A percentile compares a stretch with the other conserved stretches of the same genome.
phyloP scores from a whole-genome alignment of 495 filamentous ascomycete species.

The Copromyces sp. region DNA sequence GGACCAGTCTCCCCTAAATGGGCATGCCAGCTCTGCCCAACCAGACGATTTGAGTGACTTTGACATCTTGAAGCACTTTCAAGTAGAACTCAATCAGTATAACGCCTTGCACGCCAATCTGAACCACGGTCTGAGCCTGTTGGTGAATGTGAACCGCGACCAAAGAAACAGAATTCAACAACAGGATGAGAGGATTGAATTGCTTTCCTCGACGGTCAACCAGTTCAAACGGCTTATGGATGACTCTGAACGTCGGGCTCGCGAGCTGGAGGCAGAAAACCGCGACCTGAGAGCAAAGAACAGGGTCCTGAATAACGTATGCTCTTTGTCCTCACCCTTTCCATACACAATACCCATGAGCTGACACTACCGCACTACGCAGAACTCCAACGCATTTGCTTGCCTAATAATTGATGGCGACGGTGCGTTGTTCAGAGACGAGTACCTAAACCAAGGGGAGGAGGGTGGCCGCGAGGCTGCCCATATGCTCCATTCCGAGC shows the following conservation, averaged over 20 bases:
- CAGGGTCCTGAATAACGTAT: background rate
- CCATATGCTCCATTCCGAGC: slow-evolving; percentile 14
- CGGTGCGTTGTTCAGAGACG: slow-evolving; percentile 22
- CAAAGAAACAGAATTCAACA: background rate
- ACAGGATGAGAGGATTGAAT: background rate
- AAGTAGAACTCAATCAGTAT: background rate
- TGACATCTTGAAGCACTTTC: background rate
- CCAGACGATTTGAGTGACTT: background rate
- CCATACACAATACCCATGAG: background rate
- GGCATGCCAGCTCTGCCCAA: background rate
- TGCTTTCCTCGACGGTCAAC: background rate
- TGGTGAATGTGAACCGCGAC: background rate
- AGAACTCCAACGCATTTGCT: slow-evolving; percentile 11
- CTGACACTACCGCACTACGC: background rate
- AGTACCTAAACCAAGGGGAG: slow-evolving; percentile 19
- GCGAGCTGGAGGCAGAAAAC: background rate
- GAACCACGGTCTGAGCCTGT: background rate
- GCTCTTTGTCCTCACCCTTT: background rate
- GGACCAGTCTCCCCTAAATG: background rate
- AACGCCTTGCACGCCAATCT: background rate
- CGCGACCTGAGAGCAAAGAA: background rate
- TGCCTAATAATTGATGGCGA: slow-evolving; percentile 26
- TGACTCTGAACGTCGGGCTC: background rate
- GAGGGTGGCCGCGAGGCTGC: slow-evolving; percentile 23
- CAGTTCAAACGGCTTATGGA: background rate